Evolutionary conservation across 75 land plant species (phyloP).

Genomic region (Ceratopteris richardii): DNA sequence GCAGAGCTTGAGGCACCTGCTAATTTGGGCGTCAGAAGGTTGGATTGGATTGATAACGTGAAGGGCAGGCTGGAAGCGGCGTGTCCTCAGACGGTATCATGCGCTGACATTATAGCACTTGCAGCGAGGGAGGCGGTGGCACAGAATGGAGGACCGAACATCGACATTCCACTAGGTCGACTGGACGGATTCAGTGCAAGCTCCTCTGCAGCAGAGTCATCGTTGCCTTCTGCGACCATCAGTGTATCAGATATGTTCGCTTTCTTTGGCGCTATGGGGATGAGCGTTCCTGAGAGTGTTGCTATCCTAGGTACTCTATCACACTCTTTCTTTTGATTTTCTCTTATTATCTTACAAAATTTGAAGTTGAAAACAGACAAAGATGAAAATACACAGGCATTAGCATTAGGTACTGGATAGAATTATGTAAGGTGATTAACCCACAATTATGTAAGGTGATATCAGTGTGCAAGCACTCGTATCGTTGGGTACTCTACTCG

Average conservation of each 20-base stretch:
- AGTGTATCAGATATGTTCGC: background rate
- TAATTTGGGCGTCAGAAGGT: slow-evolving; percentile 1
- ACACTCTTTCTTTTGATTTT: too few relatives aligned
- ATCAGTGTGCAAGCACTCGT: too few relatives aligned
- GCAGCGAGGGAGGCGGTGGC: slow-evolving; percentile 16
- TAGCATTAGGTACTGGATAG: too few relatives aligned
- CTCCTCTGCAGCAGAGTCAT: slow-evolving; percentile 4
- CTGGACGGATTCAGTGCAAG: slow-evolving; percentile 13
- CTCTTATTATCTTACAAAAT: too few relatives aligned
- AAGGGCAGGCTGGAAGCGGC: slow-evolving; percentile 7
- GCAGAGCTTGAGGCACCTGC: background rate
- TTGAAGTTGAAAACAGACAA: too few relatives aligned
- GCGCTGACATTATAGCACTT: slow-evolving; percentile 11
- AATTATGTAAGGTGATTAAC: too few relatives aligned
- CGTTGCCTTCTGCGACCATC: slow-evolving; percentile 12
- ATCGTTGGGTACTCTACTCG: too few relatives aligned
- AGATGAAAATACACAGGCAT: too few relatives aligned
- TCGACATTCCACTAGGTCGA: slow-evolving; percentile 10
- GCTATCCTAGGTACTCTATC: slow-evolving; percentile 25
- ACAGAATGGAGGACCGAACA: slow-evolving; percentile 10
- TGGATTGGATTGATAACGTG: slow-evolving; percentile 7
- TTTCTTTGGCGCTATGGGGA: slow-evolving; percentile 2
- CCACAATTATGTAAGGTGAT: too few relatives aligned
- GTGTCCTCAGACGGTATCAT: slow-evolving; percentile 12
- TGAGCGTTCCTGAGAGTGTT: slow-evolving; percentile 9